phyloP scores from a whole-genome alignment of 257 asterid species.

The Nicotiana benthamiana region DNA sequence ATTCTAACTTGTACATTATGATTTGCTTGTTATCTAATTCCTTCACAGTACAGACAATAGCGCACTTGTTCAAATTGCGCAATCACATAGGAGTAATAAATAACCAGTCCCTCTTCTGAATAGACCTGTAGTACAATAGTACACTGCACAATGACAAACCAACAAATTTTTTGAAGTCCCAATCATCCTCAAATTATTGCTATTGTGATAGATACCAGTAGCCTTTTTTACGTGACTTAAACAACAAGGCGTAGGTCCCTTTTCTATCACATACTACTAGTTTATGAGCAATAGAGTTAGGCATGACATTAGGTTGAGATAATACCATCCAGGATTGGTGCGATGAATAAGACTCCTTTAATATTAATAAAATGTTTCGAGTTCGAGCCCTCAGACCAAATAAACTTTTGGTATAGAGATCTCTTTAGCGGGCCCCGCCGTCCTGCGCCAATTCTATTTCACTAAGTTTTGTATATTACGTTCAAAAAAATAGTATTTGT shows the following conservation, averaged over 20 bases:
- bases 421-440: too few species aligned
- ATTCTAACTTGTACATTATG: background rate
- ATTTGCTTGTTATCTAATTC: conserved; percentile 11
- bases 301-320: background rate
- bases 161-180: background rate
- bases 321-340: too few species aligned
- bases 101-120: background rate
- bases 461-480: too few species aligned
- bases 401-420: too few species aligned
- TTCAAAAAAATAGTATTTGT: too few species aligned
- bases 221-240: background rate
- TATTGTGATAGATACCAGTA: background rate
- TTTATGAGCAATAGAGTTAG: background rate
- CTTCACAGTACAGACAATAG: background rate
- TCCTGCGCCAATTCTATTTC: too few species aligned
- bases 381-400: too few species aligned
- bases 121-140: background rate
- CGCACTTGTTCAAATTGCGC: background rate
- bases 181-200: background rate
- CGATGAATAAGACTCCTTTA: too few species aligned
- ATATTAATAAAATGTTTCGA: too few species aligned
- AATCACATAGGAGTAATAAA: background rate
- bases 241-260: background rate
- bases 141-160: background rate
- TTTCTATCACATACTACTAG: background rate